Percentiles rank a stretch among this genome's conserved stretches.
Evolutionary conservation across 257 asterid genomes (phyloP).

Genomic region (Jacaranda mimosifolia): DNA sequence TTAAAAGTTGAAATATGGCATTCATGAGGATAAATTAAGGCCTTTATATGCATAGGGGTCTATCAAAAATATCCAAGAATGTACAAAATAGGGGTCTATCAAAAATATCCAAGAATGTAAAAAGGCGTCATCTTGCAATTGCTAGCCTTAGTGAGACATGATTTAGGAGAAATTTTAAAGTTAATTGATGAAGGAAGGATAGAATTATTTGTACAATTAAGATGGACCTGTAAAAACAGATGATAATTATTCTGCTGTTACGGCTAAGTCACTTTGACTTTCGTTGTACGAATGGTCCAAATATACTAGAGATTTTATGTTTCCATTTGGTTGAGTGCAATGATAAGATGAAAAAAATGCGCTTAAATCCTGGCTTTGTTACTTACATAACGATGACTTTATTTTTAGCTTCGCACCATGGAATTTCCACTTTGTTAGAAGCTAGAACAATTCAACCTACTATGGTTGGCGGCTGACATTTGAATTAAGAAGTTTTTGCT

Average conservation of each 20-base stretch:
- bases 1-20: background rate
- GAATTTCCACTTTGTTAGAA: background rate
- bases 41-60: background rate
- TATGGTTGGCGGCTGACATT: background rate
- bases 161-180: slow-evolving; percentile 16
- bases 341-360: background rate
- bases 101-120: background rate
- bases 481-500: background rate
- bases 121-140: background rate
- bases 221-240: slow-evolving; percentile 11
- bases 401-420: background rate
- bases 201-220: background rate
- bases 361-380: background rate
- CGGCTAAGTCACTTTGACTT: background rate
- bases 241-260: background rate
- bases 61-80: background rate
- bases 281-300: background rate
- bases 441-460: background rate
- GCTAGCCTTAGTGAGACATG: slow-evolving; percentile 8
- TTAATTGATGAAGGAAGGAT: background rate
- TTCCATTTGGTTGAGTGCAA: background rate
- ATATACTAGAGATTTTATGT: slow-evolving; percentile 1
- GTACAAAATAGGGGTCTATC: background rate
- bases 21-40: background rate
- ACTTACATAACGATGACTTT: background rate